Evolutionary conservation across 306 rosid genomes (phyloP).

Genomic region (Rosa lucieae): DNA sequence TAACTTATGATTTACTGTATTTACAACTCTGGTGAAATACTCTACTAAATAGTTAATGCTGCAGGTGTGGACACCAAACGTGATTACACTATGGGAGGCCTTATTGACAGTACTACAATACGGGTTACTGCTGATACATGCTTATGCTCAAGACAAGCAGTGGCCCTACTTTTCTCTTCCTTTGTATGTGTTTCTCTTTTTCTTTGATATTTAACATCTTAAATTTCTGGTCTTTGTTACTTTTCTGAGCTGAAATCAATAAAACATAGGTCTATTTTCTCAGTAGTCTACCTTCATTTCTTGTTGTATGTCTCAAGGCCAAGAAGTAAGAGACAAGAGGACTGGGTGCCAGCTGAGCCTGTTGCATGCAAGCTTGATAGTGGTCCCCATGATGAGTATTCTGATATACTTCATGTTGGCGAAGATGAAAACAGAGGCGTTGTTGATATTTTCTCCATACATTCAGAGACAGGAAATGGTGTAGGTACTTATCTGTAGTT

Average conservation of each 20-base stretch:
- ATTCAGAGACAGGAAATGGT: conserved; percentile 47
- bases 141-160: conserved; percentile 97
- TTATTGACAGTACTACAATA: conserved; percentile 80
- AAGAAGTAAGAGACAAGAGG: conserved; percentile 84
- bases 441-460: conserved; percentile 62
- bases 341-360: conserved; percentile 87
- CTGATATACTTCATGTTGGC: conserved; percentile 34
- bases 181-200: conserved; percentile 47
- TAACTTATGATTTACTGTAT: conserved; percentile 7
- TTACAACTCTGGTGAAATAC: conserved; percentile 17
- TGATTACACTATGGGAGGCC: conserved; percentile 91
- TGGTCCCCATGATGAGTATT: conserved; percentile 19
- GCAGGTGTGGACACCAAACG: conserved; percentile 95
- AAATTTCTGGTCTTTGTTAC: conserved; percentile 6
- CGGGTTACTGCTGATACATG: conserved; percentile 80
- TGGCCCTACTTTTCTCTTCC: conserved; percentile 93
- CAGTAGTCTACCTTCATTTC: conserved; percentile 30
- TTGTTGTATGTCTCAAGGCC: conserved; percentile 47
- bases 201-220: not conserved
- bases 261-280: conserved; percentile 12
- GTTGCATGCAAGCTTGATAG: conserved; percentile 24
- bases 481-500: conserved; percentile 41
- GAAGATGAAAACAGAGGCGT: conserved; percentile 37
- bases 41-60: conserved; percentile 19
- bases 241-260: conserved; percentile 14